Evolutionary conservation across 805 yeast genomes (phyloP).

Genomic region (Cyberlindnera samutprakarnensis): DNA sequence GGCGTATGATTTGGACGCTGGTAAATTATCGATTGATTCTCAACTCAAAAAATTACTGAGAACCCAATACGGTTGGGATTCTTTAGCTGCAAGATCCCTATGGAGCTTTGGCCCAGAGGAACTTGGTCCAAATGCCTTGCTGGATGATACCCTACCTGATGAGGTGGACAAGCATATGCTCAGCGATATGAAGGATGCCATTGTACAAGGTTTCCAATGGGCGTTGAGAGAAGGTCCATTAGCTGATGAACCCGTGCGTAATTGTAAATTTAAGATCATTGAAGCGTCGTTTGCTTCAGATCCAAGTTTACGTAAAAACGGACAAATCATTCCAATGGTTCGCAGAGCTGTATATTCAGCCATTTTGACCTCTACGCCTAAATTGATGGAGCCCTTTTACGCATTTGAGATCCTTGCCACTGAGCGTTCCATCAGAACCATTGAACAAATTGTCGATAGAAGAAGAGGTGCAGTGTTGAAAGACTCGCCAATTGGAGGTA

Average conservation of each 20-base stretch:
- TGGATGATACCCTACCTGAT: slow-evolving; percentile 68
- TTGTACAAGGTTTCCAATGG: slow-evolving; percentile 80
- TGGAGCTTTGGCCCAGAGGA: slow-evolving; percentile 70
- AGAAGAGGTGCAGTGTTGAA: slow-evolving; percentile 61
- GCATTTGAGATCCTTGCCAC: slow-evolving; percentile 51
- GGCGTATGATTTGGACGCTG: slow-evolving; percentile 47
- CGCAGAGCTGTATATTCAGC: slow-evolving; percentile 83
- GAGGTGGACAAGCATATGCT: slow-evolving; percentile 56
- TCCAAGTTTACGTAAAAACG: slow-evolving; percentile 43
- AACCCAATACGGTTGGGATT: slow-evolving; percentile 67
- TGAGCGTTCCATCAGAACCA: slow-evolving; percentile 36
- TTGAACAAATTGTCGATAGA: slow-evolving; percentile 42
- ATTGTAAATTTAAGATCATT: slow-evolving; percentile 62
- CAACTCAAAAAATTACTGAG: slow-evolving; percentile 48
- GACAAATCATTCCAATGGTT: slow-evolving; percentile 74
- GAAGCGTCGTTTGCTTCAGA: slow-evolving; percentile 47
- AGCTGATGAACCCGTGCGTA: slow-evolving; percentile 75
- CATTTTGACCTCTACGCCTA: slow-evolving; percentile 68
- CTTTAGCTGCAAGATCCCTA: slow-evolving; percentile 71
- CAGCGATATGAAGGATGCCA: slow-evolving; percentile 39
- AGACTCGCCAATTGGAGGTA: slow-evolving; percentile 57
- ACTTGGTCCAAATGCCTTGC: slow-evolving; percentile 42
- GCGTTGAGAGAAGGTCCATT: slow-evolving; percentile 82
- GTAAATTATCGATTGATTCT: slow-evolving; percentile 30
- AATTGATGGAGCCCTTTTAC: slow-evolving; percentile 77